Percentiles rank a stretch among this genome's conserved stretches.
These are phyloP conservation scores for Tetrahymena malaccensis DNA, from an alignment of 73 alveolate genomes.

Conservation along the genomic window DNA sequence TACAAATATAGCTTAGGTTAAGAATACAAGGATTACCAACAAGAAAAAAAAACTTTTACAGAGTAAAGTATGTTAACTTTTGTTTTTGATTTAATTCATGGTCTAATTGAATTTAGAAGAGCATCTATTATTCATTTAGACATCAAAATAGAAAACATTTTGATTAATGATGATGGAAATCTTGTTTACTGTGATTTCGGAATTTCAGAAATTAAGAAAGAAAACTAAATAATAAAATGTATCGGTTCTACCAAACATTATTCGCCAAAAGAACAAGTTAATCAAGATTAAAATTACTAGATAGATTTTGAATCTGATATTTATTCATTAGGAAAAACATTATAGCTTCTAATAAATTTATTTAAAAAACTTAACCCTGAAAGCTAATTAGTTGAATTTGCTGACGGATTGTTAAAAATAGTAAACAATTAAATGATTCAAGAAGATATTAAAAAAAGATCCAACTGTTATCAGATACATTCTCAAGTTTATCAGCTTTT, in stretches of 20 bases:
- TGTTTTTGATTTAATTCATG: background rate
- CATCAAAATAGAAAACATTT: no score
- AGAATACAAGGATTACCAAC: background rate
- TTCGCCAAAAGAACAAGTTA: background rate
- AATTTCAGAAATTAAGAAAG: background rate
- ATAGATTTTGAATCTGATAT: background rate
- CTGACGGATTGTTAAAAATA: background rate
- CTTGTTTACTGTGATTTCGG: background rate
- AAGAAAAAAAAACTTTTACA: background rate
- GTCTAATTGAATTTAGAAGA: background rate
- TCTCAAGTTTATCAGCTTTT: no score
- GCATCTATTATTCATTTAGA: background rate
- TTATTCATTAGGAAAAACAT: background rate
- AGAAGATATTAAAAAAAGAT: background rate
- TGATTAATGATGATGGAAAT: background rate
- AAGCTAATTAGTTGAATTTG: no score
- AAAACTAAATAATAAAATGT: no score
- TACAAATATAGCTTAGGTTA: background rate
- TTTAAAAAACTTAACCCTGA: background rate
- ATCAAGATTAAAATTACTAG: no score
- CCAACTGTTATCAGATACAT: background rate
- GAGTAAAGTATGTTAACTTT: background rate
- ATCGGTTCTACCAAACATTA: background rate
- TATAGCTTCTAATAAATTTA: no score
- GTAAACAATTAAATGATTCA: background rate